Conservation (phyloP, 768 basidiomycete genomes). For the Leccinum sublutescens region DNA sequence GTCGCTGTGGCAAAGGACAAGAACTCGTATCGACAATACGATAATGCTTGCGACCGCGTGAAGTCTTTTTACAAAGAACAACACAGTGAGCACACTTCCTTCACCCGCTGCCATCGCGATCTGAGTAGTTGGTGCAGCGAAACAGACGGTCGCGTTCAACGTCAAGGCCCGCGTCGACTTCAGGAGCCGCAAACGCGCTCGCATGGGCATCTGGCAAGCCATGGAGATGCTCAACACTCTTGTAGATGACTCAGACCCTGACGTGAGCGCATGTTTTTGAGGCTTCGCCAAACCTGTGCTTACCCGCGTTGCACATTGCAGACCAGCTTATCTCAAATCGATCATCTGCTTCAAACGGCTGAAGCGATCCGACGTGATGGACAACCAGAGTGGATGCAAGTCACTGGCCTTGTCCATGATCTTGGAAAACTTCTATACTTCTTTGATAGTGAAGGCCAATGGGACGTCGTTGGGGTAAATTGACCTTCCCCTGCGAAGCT, state of each 20-base stretch:
- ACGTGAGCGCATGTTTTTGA: constrained; percentile 40
- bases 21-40: constrained; percentile 66
- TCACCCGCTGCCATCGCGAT: neutral
- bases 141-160: constrained; percentile 87
- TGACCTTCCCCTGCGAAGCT: neutral
- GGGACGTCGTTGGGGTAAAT: constrained; percentile 89
- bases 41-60: constrained; percentile 73
- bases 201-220: constrained; percentile 86
- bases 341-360: constrained; percentile 89
- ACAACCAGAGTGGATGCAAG: constrained; percentile 92
- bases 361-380: constrained; percentile 84
- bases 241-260: constrained; percentile 90
- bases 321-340: constrained; percentile 81
- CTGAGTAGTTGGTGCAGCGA: constrained; percentile 47
- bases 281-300: constrained; percentile 5
- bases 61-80: constrained; percentile 77
- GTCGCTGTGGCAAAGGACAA: constrained; percentile 67
- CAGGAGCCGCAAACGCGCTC: constrained; percentile 59
- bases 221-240: constrained; percentile 86
- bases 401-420: constrained; percentile 84
- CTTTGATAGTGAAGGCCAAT: constrained; percentile 86
- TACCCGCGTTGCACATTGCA: constrained; percentile 27
- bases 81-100: constrained; percentile 48
- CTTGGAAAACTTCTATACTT: constrained; percentile 85
- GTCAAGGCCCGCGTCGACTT: constrained; percentile 74